These are phyloP conservation scores for Oropetium thomaeum DNA, from an alignment of 176 grass and related monocot genomes.

Conservation along the genomic window DNA sequence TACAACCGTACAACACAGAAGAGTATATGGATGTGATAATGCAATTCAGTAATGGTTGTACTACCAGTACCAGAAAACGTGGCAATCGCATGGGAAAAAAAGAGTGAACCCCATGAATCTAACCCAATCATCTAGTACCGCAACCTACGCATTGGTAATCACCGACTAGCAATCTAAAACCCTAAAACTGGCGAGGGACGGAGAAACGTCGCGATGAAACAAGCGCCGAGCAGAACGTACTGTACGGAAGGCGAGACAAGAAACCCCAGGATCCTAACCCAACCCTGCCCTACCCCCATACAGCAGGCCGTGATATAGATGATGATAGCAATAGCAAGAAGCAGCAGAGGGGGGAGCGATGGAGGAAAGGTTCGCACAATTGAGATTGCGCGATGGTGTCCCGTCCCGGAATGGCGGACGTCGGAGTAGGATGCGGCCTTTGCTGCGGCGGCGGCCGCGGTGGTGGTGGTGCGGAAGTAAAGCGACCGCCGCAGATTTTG, in stretches of 20 bases:
- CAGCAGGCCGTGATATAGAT: background rate
- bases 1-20: background rate
- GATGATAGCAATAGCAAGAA: background rate
- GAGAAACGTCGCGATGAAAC: background rate
- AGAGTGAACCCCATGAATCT: background rate
- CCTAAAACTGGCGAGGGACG: background rate
- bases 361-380: background rate
- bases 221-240: background rate
- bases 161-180: background rate
- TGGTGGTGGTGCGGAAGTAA: background rate
- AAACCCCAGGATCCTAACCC: background rate
- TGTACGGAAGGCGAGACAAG: background rate
- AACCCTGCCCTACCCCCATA: background rate
- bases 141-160: background rate
- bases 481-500: background rate
- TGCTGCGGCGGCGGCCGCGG: background rate
- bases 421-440: background rate
- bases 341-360: background rate
- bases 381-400: background rate
- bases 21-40: background rate
- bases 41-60: background rate
- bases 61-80: background rate
- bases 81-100: background rate
- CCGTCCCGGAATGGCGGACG: background rate
- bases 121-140: background rate